phyloP scores from a whole-genome alignment of 805 yeast genomes.

The Barnettozyma sucrosica region DNA sequence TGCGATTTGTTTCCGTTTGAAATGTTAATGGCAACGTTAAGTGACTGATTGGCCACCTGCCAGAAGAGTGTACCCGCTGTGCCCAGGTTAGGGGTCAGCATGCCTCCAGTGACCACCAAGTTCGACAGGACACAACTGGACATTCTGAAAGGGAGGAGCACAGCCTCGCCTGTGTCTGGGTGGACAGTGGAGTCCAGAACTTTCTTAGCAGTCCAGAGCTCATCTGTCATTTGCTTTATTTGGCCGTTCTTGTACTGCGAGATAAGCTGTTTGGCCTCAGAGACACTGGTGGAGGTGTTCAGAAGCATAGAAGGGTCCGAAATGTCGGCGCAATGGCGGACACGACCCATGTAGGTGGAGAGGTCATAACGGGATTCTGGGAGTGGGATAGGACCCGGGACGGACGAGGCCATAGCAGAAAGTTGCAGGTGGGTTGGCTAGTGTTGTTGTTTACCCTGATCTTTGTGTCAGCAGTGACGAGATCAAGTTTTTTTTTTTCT shows the following conservation, averaged over 20 bases:
- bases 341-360: conserved; percentile 86
- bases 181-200: conserved; percentile 88
- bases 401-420: conserved; percentile 72
- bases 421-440: not conserved
- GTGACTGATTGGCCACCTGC: conserved; percentile 96
- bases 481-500: not conserved
- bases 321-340: conserved; percentile 87
- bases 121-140: conserved; percentile 91
- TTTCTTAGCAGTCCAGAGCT: conserved; percentile 84
- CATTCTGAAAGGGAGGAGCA: conserved; percentile 92
- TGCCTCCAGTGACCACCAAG: conserved; percentile 92
- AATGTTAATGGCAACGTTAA: conserved; percentile 94
- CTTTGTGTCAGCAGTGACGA: not conserved
- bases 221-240: conserved; percentile 60
- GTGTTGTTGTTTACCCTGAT: not conserved
- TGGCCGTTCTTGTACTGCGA: conserved; percentile 72
- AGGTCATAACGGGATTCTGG: conserved; percentile 82
- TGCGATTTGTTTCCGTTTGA: conserved; percentile 95
- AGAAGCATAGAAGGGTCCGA: conserved; percentile 89
- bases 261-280: conserved; percentile 55
- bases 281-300: conserved; percentile 59
- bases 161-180: conserved; percentile 95
- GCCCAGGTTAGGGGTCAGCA: conserved; percentile 93
- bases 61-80: conserved; percentile 89
- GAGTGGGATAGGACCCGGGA: conserved; percentile 72